Conservation (phyloP, 2,329 filamentous ascomycete species). For the Cladosporium sp. region DNA sequence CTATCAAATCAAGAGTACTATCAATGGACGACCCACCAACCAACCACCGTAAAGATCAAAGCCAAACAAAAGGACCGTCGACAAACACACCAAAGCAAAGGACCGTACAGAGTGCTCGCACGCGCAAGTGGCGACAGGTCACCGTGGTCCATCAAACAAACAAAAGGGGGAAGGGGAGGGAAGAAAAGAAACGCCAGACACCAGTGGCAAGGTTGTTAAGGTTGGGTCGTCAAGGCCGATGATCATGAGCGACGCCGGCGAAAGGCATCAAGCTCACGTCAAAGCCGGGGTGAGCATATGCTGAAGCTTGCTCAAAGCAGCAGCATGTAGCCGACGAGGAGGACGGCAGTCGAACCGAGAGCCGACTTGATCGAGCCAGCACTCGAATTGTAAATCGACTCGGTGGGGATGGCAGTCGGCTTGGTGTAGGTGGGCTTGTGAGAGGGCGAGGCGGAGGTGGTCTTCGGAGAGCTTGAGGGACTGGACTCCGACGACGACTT, state of each 20-base stretch:
- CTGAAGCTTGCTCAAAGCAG: neutral
- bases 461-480: neutral
- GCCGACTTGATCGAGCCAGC: neutral
- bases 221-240: neutral
- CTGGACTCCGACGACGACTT: neutral
- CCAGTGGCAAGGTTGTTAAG: neutral
- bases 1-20: neutral
- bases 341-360: neutral
- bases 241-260: neutral
- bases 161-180: neutral
- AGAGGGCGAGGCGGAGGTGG: neutral
- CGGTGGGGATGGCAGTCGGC: conserved; percentile 11
- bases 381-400: neutral
- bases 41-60: neutral
- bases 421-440: conserved; percentile 5
- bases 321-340: conserved; percentile 13
- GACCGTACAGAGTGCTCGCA: conserved; percentile 1
- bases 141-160: neutral
- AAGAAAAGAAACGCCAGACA: neutral
- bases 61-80: neutral
- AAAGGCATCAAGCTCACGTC: neutral
- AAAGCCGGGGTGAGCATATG: neutral
- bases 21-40: neutral
- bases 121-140: neutral
- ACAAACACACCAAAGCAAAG: neutral